Evolutionary conservation across 108 stramenopile genomes (phyloP).

Genomic region (Cyclotella sp.): DNA sequence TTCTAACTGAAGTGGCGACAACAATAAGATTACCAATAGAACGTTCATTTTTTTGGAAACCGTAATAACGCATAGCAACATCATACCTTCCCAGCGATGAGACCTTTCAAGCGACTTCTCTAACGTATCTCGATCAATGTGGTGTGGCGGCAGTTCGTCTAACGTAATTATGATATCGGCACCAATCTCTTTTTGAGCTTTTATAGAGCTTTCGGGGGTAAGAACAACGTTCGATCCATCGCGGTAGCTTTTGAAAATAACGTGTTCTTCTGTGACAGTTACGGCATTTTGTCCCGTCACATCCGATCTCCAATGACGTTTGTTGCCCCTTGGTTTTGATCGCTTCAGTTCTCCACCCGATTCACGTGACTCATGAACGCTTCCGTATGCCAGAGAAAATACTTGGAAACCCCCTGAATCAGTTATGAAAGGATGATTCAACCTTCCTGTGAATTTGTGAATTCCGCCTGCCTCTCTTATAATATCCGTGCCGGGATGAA

Average conservation of each 20-base stretch:
- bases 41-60: too few relatives aligned
- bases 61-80: too few relatives aligned
- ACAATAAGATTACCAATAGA: too few relatives aligned
- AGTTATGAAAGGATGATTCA: constrained; percentile 53
- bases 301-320: constrained; percentile 44
- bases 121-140: constrained; percentile 37
- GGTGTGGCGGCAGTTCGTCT: constrained; percentile 63
- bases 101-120: constrained; percentile 48
- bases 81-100: constrained; percentile 57
- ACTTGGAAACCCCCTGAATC: constrained; percentile 75
- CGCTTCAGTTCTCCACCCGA: constrained; percentile 44
- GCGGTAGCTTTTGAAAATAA: constrained; percentile 60
- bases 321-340: constrained; percentile 13
- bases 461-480: constrained; percentile 65
- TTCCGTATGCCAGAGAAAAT: constrained; percentile 53
- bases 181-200: constrained; percentile 65
- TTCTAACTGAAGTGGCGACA: constrained; percentile 29
- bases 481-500: constrained; percentile 64
- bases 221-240: constrained; percentile 57
- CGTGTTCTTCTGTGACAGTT: constrained; percentile 64
- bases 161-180: constrained; percentile 77
- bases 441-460: constrained; percentile 62
- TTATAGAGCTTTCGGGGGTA: constrained; percentile 64
- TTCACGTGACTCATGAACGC: constrained; percentile 54
- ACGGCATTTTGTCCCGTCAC: constrained; percentile 39